Conservation (phyloP, 164 flowering plant species). For the Protea cynaroides region DNA sequence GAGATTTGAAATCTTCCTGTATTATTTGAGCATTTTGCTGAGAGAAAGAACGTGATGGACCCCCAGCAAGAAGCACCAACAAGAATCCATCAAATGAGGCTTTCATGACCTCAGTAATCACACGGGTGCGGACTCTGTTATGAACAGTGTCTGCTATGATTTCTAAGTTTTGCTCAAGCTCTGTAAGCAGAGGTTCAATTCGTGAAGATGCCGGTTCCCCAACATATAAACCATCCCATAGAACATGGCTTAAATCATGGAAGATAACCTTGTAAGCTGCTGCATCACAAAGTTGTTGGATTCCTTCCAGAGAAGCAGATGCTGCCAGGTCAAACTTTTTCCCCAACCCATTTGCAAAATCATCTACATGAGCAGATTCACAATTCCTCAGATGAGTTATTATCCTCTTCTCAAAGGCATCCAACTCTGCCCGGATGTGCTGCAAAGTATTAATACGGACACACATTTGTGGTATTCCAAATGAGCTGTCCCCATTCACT, state of each 20-base stretch:
- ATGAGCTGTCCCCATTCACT: slow-evolving; percentile 38
- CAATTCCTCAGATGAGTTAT: slow-evolving; percentile 34
- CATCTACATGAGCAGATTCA: slow-evolving; percentile 32
- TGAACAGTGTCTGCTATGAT: slow-evolving; percentile 51
- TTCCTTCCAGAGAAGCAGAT: slow-evolving; percentile 64
- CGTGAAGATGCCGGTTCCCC: slow-evolving; percentile 60
- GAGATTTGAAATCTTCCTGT: slow-evolving; percentile 71
- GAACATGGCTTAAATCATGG: slow-evolving; percentile 56
- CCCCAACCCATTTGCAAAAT: slow-evolving; percentile 31
- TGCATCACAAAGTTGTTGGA: slow-evolving; percentile 68
- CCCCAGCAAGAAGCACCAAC: slow-evolving; percentile 85
- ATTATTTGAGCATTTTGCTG: slow-evolving; percentile 48
- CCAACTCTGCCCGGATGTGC: slow-evolving; percentile 55
- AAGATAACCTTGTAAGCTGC: slow-evolving; percentile 72
- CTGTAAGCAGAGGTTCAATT: slow-evolving; percentile 66
- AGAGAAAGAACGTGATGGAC: slow-evolving; percentile 64
- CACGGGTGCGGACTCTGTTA: slow-evolving; percentile 59
- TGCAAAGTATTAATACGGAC: slow-evolving; percentile 81
- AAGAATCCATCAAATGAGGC: slow-evolving; percentile 88
- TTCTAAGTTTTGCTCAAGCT: slow-evolving; percentile 61
- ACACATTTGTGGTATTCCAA: slow-evolving; percentile 59
- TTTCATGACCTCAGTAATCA: slow-evolving; percentile 70
- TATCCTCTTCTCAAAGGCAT: slow-evolving; percentile 45
- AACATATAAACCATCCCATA: slow-evolving; percentile 71
- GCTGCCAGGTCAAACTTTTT: slow-evolving; percentile 58